A percentile compares a stretch with the other conserved stretches of the same genome.
These are phyloP conservation scores for Leccinellum rugosiceps DNA, from an alignment of 768 basidiomycete species.

Conservation along the genomic window DNA sequence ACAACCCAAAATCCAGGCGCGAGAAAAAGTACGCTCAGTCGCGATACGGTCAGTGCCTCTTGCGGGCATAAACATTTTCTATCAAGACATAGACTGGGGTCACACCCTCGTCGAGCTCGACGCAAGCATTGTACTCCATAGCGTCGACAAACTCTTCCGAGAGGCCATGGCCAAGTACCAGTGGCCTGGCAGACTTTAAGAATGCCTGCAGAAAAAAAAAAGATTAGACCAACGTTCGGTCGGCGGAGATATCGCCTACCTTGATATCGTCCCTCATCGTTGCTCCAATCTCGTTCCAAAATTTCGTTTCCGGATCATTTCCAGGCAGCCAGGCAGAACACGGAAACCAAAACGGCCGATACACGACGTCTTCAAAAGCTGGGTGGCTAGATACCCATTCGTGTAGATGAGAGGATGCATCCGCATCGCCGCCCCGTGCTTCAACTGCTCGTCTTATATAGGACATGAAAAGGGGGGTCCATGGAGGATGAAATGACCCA, in stretches of 20 bases:
- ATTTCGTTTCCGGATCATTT: conserved; percentile 20
- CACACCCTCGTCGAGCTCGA: conserved; percentile 49
- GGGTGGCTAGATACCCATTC: conserved; percentile 54
- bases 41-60: conserved; percentile 21
- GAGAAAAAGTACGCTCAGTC: conserved; percentile 1
- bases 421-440: conserved; percentile 56
- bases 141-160: conserved; percentile 50
- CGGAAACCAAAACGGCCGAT: conserved; percentile 62
- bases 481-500: conserved; percentile 46
- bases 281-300: conserved; percentile 41
- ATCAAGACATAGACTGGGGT: conserved; percentile 51
- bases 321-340: conserved; percentile 47
- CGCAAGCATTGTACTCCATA: conserved; percentile 48
- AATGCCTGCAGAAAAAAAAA: conserved; percentile 46
- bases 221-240: background rate
- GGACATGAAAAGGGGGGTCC: conserved; percentile 62
- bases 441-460: conserved; percentile 51
- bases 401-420: conserved; percentile 56
- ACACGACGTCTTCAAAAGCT: conserved; percentile 56
- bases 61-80: conserved; percentile 56
- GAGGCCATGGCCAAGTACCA: conserved; percentile 63
- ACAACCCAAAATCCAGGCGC: conserved; percentile 5
- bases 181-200: conserved; percentile 60
- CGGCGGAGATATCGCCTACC: conserved; percentile 32
- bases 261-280: conserved; percentile 57